Conservation (phyloP, 2,329 filamentous ascomycete species). For the Neofusicoccum sp. region DNA sequence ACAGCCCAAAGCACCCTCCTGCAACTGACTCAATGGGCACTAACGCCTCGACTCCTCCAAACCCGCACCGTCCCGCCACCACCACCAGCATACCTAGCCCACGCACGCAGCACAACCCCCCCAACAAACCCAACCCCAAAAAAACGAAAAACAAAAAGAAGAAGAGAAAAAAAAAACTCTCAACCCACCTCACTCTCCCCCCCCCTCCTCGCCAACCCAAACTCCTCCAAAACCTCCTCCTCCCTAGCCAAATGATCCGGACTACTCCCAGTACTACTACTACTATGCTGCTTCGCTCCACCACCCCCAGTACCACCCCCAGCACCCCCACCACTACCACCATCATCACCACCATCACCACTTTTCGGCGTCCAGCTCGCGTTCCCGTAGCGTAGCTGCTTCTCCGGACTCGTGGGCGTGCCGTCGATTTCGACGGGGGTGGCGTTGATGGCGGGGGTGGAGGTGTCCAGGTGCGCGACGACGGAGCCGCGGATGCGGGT, state of each 20-base stretch:
- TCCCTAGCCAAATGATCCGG: conserved; percentile 28
- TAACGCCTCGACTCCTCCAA: too few relatives aligned
- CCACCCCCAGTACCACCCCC: background rate
- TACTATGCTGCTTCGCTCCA: conserved; percentile 1
- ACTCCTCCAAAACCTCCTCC: conserved; percentile 33
- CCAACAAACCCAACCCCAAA: background rate
- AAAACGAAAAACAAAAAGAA: background rate
- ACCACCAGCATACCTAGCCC: too few relatives aligned
- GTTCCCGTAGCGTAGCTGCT: background rate
- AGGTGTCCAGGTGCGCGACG: conserved; percentile 37
- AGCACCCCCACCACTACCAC: conserved; percentile 23
- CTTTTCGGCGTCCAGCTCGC: background rate
- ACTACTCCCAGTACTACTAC: conserved; percentile 22
- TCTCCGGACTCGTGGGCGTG: conserved; percentile 23
- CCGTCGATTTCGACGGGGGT: conserved; percentile 50
- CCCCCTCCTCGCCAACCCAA: conserved; percentile 30
- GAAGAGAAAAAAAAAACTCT: conserved; percentile 31
- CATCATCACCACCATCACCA: background rate
- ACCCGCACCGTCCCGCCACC: too few relatives aligned
- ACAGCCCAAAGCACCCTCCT: too few relatives aligned
- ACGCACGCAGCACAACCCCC: too few relatives aligned
- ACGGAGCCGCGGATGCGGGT: conserved; percentile 26
- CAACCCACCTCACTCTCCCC: conserved; percentile 22
- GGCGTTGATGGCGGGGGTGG: conserved; percentile 45
- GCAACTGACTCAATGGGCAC: too few relatives aligned